phyloP scores from a whole-genome alignment of 176 grass and related monocot species.

The Zoysia pacifica region DNA sequence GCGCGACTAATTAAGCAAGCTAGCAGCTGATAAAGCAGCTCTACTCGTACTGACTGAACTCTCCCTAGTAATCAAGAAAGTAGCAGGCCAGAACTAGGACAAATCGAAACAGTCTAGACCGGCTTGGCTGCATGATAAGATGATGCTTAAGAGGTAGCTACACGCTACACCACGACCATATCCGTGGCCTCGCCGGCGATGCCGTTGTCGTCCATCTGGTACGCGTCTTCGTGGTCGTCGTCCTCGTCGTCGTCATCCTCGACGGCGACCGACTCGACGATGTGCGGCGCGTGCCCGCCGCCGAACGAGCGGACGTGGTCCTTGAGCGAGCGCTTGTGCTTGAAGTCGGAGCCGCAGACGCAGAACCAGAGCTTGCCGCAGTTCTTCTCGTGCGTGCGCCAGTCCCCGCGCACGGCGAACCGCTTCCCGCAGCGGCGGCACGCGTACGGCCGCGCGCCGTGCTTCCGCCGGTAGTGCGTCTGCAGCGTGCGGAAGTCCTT shows the following conservation, averaged over 20 bases:
- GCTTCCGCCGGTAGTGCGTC: conserved; percentile 86
- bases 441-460: conserved; percentile 70
- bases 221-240: neutral
- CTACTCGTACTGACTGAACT: no score
- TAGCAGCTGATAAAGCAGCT: no score
- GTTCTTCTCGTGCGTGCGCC: conserved; percentile 95
- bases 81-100: no score
- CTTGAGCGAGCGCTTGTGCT: conserved; percentile 93
- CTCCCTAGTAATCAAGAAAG: no score
- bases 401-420: conserved; percentile 90
- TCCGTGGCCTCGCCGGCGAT: neutral
- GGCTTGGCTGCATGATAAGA: no score
- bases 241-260: conserved; percentile 51
- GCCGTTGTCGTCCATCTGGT: neutral
- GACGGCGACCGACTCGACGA: conserved; percentile 55
- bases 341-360: conserved; percentile 90
- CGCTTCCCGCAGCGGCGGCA: conserved; percentile 78
- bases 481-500: conserved; percentile 95
- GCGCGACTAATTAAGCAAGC: no score
- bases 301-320: conserved; percentile 90
- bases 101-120: no score
- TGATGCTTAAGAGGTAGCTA: no score
- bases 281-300: conserved; percentile 80
- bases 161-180: conserved; percentile 38
- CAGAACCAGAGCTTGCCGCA: conserved; percentile 94